Evolutionary conservation across 495 filamentous ascomycete species (phyloP), one percentile per base, ranked within the genome.

Genomic region (Pseudotulostoma volvatum): DNA sequence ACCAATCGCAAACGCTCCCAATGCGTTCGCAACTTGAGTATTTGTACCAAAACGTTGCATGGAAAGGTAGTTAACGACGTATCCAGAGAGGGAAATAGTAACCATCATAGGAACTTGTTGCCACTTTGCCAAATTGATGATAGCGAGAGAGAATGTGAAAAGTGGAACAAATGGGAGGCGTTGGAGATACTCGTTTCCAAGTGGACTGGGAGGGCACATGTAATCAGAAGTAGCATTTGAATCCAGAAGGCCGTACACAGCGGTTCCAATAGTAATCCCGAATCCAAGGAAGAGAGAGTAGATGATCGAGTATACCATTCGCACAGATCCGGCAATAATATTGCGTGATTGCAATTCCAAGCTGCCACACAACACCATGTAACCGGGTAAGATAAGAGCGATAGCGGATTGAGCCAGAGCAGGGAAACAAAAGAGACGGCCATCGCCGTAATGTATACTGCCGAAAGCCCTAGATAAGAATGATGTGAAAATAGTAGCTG

Each of bases 231-330:
- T 76, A 9, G 88, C 88, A 19, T 81, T 63, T 2, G 63, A 30
- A 56, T 93, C 83, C 39, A 93, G 66, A 15, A 86, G 64, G 14
- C 88, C 90, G 48, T 92, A 94, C 5, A 96, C 66, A 1, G 81
- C 81, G 0, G 88, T 88, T 18, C 88, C 88, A 25, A 96, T 83
- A 3, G 90, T 95, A 47, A 96, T 93, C 4, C 88, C 90, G 48
- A 88, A 95, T n/a, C 88, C 88, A 5, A 96, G 77, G 57, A 95
- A 93, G 1, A 95, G 67, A 0, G 87, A 88, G 57, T 95, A 95
- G 20, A 95, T 88, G 39, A 95, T 80, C 5, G 88, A 84, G 45
- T 95, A 94, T 4, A 96, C 84, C 79, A 95, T 87, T 34, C 88
- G 82, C 8, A 94, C 82, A 4, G 83, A 87, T 1, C 88, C 88